These are phyloP conservation scores for Pythium chondricola DNA, from an alignment of 352 stramenopile genomes.

Conservation along the genomic window DNA sequence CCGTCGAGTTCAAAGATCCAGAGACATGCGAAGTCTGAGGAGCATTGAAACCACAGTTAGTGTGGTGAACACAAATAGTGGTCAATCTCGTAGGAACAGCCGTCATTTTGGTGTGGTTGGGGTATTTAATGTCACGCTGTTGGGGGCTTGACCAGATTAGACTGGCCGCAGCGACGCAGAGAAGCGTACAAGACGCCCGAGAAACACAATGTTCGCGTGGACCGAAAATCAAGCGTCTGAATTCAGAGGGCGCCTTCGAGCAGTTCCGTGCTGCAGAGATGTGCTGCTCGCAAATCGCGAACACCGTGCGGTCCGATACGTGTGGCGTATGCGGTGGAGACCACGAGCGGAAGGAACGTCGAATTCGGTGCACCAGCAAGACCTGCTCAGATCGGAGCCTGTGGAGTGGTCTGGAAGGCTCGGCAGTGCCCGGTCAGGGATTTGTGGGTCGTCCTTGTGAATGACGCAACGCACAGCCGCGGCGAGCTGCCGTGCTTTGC, in stretches of 20 bases:
- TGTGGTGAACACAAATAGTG: no score
- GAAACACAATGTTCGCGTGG: background rate
- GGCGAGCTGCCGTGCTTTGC: background rate
- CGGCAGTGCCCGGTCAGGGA: background rate
- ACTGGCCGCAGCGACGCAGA: no score
- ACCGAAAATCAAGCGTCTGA: background rate
- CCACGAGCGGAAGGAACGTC: background rate
- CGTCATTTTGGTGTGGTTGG: no score
- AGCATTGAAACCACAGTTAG: no score
- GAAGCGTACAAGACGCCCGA: no score
- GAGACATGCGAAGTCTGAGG: no score
- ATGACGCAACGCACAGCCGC: background rate
- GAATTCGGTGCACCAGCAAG: background rate
- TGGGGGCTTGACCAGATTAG: no score
- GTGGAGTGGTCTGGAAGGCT: background rate
- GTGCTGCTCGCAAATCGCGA: background rate
- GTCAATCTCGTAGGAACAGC: no score
- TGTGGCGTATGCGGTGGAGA: constrained; percentile 6
- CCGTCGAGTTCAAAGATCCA: no score
- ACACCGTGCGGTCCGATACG: background rate
- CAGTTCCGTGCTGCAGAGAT: background rate
- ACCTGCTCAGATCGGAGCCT: background rate
- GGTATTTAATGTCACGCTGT: no score
- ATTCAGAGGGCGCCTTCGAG: background rate
- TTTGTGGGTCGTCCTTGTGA: background rate